Percentiles rank a stretch among this genome's conserved stretches.
Conservation (phyloP, 495 filamentous ascomycete species). For the Penicillium daleae region DNA sequence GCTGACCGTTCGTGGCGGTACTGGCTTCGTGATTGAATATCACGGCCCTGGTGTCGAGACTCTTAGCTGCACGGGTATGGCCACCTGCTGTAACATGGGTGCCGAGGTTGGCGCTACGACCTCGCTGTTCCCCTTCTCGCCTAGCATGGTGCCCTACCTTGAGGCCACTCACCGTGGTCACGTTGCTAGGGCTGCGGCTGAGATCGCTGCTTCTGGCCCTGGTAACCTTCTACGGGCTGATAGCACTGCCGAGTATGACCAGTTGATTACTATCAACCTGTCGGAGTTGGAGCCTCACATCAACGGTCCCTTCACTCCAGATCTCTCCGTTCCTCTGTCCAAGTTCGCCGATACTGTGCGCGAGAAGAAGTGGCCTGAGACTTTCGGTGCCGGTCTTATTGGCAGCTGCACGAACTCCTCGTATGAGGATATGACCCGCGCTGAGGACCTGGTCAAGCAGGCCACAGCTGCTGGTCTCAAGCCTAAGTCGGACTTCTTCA, state of each 20-base stretch:
- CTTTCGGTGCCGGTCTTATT: slow-evolving; percentile 89
- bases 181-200: slow-evolving; percentile 60
- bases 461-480: slow-evolving; percentile 83
- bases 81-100: slow-evolving; percentile 90
- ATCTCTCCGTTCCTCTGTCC: slow-evolving; percentile 89
- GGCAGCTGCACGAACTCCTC: slow-evolving; percentile 99
- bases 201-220: slow-evolving; percentile 43
- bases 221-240: slow-evolving; percentile 73
- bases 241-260: slow-evolving; percentile 80
- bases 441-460: slow-evolving; percentile 89
- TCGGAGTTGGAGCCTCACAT: slow-evolving; percentile 92
- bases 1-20: slow-evolving; percentile 92
- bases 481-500: slow-evolving; percentile 88
- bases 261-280: slow-evolving; percentile 89
- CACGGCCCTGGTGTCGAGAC: slow-evolving; percentile 85
- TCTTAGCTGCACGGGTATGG: slow-evolving; percentile 90
- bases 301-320: slow-evolving; percentile 96
- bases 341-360: slow-evolving; percentile 81
- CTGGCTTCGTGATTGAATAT: slow-evolving; percentile 94
- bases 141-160: slow-evolving; percentile 74
- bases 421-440: slow-evolving; percentile 96
- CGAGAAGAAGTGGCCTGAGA: slow-evolving; percentile 86
- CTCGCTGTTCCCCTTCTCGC: slow-evolving; percentile 85
- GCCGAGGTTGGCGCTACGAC: slow-evolving; percentile 96
- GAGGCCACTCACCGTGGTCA: slow-evolving; percentile 77